These are phyloP conservation scores for Maudiozyma humilis DNA, from an alignment of 1,139 yeast genomes.

Conservation along the genomic window DNA sequence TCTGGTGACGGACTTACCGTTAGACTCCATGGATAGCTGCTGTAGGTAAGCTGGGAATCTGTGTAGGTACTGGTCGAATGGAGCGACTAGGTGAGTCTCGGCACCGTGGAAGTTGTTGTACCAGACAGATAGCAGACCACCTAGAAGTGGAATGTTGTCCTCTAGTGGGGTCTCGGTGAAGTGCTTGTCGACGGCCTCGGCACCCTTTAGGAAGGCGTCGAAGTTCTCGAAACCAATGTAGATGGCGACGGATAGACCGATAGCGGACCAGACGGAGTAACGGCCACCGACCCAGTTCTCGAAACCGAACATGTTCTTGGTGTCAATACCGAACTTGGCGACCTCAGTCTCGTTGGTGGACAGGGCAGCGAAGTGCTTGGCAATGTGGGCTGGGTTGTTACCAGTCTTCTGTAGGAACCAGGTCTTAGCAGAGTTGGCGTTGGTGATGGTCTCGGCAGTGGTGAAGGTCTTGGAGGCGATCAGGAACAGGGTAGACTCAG, in stretches of 20 bases:
- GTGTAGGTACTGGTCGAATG: slow-evolving; percentile 96
- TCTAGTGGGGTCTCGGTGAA: slow-evolving; percentile 77
- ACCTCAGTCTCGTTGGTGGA: slow-evolving; percentile 91
- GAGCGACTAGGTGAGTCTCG: slow-evolving; percentile 96
- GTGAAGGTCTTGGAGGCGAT: slow-evolving; percentile 98
- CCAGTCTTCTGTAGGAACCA: slow-evolving; percentile 77
- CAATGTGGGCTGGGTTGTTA: slow-evolving; percentile 62
- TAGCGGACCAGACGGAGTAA: slow-evolving; percentile 98
- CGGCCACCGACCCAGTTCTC: slow-evolving; percentile 99
- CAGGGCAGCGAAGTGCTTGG: slow-evolving; percentile 94
- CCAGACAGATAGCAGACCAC: slow-evolving; percentile 93
- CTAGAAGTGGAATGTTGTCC: slow-evolving; percentile 84
- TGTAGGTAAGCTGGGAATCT: slow-evolving; percentile 98
- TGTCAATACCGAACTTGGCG: slow-evolving; percentile 88
- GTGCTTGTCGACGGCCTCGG: slow-evolving; percentile 93
- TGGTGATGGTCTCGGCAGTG: slow-evolving; percentile 94
- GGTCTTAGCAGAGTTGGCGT: slow-evolving; percentile 86
- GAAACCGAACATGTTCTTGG: slow-evolving; percentile 96
- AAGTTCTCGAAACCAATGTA: slow-evolving; percentile 94
- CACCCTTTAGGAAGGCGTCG: slow-evolving; percentile 86
- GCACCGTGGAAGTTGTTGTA: slow-evolving; percentile 97
- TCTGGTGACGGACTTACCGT: slow-evolving; percentile 95
- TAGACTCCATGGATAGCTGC: slow-evolving; percentile 97
- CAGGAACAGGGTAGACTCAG: slow-evolving; percentile 89
- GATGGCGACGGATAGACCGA: slow-evolving; percentile 89